Evolutionary conservation across 1,284 basidiomycete genomes (phyloP).

Genomic region (Ceratobasidium sp.): DNA sequence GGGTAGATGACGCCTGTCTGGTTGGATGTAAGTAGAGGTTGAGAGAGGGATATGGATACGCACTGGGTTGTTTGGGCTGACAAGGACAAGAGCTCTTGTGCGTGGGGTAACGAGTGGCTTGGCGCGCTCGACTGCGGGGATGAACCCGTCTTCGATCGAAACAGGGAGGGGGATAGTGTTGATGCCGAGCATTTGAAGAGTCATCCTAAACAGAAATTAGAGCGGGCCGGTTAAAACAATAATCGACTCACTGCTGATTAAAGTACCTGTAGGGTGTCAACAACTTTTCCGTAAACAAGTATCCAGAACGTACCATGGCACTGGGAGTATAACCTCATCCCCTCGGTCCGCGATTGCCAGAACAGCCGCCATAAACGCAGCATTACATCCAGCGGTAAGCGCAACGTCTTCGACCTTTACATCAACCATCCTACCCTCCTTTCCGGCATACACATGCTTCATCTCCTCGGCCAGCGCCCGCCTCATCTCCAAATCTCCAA

Average conservation of each 20-base stretch:
- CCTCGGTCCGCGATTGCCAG: constrained; percentile 73
- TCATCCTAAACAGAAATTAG: constrained; percentile 63
- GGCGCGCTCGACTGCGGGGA: constrained; percentile 62
- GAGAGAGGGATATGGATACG: constrained; percentile 46
- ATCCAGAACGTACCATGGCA: constrained; percentile 65
- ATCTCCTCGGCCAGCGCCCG: constrained; percentile 70
- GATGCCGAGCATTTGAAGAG: constrained; percentile 69
- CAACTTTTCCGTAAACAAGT: not conserved
- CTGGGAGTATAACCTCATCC: constrained; percentile 78
- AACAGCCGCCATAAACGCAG: constrained; percentile 70
- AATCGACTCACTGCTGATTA: constrained; percentile 66
- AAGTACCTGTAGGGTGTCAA: constrained; percentile 64
- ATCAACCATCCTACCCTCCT: constrained; percentile 52
- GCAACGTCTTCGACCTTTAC: constrained; percentile 64
- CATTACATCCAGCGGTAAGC: constrained; percentile 71
- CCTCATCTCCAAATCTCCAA: constrained; percentile 68
- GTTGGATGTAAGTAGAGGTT: constrained; percentile 46
- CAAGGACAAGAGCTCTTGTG: constrained; percentile 74
- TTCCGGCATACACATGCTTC: constrained; percentile 63
- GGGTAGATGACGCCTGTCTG: constrained; percentile 83
- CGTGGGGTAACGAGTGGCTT: constrained; percentile 61
- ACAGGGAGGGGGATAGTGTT: constrained; percentile 68
- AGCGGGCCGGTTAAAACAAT: constrained; percentile 24
- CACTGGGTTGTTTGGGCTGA: constrained; percentile 78
- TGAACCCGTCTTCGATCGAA: constrained; percentile 62